These are phyloP conservation scores for Colletotrichum tanaceti DNA, from an alignment of 2,329 filamentous ascomycete species.

Conservation along the genomic window DNA sequence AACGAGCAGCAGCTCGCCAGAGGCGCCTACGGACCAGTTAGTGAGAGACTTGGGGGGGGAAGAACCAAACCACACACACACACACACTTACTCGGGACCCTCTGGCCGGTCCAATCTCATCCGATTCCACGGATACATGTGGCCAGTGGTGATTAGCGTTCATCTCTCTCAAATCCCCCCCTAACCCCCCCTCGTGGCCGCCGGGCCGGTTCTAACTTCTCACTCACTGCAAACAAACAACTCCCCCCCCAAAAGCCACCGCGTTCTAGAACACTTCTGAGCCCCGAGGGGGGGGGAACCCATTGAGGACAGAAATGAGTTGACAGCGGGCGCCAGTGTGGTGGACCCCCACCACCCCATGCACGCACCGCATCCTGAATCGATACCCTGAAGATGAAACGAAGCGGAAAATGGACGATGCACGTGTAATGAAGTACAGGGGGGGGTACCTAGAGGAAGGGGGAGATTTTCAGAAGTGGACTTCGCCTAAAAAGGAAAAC, in stretches of 20 bases:
- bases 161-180: background rate
- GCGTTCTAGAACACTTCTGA: conserved; percentile 7
- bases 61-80: background rate
- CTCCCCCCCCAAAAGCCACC: background rate
- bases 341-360: background rate
- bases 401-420: background rate
- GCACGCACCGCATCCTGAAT: conserved; percentile 1
- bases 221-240: background rate
- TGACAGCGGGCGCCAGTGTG: background rate
- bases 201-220: too few relatives aligned
- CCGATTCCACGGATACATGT: background rate
- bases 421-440: background rate
- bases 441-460: background rate
- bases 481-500: background rate
- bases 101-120: background rate
- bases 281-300: background rate
- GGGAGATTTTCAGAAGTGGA: too few relatives aligned
- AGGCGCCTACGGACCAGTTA: background rate
- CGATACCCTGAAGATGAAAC: conserved; percentile 3
- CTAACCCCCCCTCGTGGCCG: too few relatives aligned
- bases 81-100: background rate
- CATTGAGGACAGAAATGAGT: background rate
- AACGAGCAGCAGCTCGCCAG: background rate
- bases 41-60: background rate
- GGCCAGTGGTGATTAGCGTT: background rate